These are phyloP conservation scores for Glycine tomentella DNA, from an alignment of 306 rosid species.

Conservation along the genomic window DNA sequence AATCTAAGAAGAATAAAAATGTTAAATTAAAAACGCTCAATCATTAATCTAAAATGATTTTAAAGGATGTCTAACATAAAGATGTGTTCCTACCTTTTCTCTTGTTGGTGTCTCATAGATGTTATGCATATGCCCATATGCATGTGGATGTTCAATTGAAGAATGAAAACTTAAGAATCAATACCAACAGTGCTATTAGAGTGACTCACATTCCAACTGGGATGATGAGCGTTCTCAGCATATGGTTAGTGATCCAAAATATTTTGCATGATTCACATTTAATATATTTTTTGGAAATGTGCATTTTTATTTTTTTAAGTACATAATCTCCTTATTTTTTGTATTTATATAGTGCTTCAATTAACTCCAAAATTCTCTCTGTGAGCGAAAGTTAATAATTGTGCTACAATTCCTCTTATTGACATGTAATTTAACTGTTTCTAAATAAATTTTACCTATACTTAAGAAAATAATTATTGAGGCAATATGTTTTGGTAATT, in stretches of 20 bases:
- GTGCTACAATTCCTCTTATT: too few relatives aligned
- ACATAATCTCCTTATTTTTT: too few relatives aligned
- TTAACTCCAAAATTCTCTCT: too few relatives aligned
- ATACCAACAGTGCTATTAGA: too few relatives aligned
- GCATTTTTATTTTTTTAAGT: too few relatives aligned
- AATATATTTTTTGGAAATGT: slow-evolving; percentile 22
- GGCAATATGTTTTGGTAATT: slow-evolving; percentile 21
- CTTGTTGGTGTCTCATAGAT: slow-evolving; percentile 11
- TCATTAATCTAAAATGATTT: too few relatives aligned
- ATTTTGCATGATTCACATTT: slow-evolving; percentile 21
- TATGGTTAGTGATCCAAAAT: slow-evolving; percentile 59
- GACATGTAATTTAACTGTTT: neutral
- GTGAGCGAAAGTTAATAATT: too few relatives aligned
- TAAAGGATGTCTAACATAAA: neutral
- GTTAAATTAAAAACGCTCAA: too few relatives aligned
- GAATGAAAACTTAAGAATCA: slow-evolving; percentile 39
- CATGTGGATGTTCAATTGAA: slow-evolving; percentile 92
- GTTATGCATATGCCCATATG: slow-evolving; percentile 37
- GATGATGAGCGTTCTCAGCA: slow-evolving; percentile 96
- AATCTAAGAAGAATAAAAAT: too few relatives aligned
- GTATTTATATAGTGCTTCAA: too few relatives aligned
- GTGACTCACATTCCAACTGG: slow-evolving; percentile 32
- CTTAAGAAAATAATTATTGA: neutral
- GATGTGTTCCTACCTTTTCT: neutral
- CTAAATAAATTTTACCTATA: neutral